phyloP scores from a whole-genome alignment of 2,329 filamentous ascomycete genomes.

The Fusarium falciforme region DNA sequence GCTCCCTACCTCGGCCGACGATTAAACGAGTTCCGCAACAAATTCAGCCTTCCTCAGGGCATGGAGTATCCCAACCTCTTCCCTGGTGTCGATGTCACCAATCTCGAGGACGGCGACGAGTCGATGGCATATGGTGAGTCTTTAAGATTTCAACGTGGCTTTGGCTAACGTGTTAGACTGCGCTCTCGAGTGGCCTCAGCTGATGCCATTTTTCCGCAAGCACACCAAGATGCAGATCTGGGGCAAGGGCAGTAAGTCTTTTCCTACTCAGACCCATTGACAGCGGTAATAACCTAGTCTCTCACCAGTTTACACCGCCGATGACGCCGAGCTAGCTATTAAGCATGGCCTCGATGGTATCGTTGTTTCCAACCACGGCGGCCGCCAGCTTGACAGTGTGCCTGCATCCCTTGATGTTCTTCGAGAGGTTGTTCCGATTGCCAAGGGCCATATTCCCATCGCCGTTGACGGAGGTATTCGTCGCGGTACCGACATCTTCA shows the following conservation, averaged over 20 bases:
- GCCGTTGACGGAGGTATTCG: constrained; percentile 50
- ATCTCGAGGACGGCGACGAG: constrained; percentile 13
- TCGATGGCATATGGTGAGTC: constrained; percentile 12
- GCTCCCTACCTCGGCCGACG: constrained; percentile 6
- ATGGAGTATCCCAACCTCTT: constrained; percentile 21
- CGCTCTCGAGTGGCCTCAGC: constrained; percentile 3
- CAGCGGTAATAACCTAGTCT: background rate
- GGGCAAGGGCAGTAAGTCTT: constrained; percentile 20
- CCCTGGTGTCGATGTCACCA: constrained; percentile 11
- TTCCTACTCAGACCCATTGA: constrained; percentile 3
- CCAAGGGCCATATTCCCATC: constrained; percentile 36
- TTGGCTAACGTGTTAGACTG: background rate
- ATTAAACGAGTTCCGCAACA: constrained; percentile 18
- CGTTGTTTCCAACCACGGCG: constrained; percentile 50
- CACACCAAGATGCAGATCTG: constrained; percentile 22
- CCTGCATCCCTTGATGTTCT: constrained; percentile 47
- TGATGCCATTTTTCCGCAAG: constrained; percentile 10
- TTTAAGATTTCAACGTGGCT: background rate
- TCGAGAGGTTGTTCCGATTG: constrained; percentile 43
- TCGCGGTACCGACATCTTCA: constrained; percentile 50
- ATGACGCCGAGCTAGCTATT: constrained; percentile 46
- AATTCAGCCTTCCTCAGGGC: constrained; percentile 5
- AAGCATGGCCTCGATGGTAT: constrained; percentile 46
- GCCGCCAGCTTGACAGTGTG: constrained; percentile 48
- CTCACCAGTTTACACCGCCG: constrained; percentile 16